phyloP scores from a whole-genome alignment of 2,329 filamentous ascomycete species.

The Grosmannia penicillata region DNA sequence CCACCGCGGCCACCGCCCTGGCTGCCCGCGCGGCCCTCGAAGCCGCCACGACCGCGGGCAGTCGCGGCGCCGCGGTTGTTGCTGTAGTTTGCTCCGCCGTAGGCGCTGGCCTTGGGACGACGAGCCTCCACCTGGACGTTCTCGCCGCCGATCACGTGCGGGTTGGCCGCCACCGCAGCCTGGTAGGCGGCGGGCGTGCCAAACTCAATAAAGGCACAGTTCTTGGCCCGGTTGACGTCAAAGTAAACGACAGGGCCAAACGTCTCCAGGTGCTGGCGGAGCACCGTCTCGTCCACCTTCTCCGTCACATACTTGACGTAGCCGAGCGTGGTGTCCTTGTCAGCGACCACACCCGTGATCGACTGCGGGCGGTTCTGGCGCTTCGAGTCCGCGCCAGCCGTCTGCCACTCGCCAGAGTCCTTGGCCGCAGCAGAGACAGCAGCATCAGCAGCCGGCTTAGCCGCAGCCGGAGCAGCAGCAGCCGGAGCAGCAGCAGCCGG shows the following conservation, averaged over 20 bases:
- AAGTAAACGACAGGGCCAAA: constrained; percentile 61
- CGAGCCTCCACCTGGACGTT: constrained; percentile 80
- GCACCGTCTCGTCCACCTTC: constrained; percentile 60
- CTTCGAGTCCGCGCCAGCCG: constrained; percentile 70
- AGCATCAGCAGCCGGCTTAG: constrained; percentile 11
- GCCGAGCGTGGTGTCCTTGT: constrained; percentile 65
- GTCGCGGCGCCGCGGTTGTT: constrained; percentile 44
- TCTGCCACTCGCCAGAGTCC: constrained; percentile 70
- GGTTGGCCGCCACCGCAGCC: constrained; percentile 70
- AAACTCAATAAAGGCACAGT: constrained; percentile 95
- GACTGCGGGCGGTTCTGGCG: constrained; percentile 64
- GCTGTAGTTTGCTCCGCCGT: constrained; percentile 53
- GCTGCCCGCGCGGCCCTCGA: constrained; percentile 41
- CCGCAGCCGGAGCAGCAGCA: constrained; percentile 11
- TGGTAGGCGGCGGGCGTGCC: constrained; percentile 66
- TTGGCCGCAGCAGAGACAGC: constrained; percentile 27
- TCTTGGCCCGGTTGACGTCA: constrained; percentile 76
- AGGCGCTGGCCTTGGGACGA: constrained; percentile 57
- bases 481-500: constrained; percentile 13
- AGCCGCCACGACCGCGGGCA: constrained; percentile 52
- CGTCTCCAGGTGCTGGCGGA: constrained; percentile 55
- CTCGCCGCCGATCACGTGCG: constrained; percentile 70
- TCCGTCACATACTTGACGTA: constrained; percentile 96
- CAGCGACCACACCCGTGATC: constrained; percentile 39
- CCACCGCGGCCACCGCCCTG: constrained; percentile 49